Conservation (phyloP, 768 basidiomycete species). For the Favolaschia claudopus region DNA sequence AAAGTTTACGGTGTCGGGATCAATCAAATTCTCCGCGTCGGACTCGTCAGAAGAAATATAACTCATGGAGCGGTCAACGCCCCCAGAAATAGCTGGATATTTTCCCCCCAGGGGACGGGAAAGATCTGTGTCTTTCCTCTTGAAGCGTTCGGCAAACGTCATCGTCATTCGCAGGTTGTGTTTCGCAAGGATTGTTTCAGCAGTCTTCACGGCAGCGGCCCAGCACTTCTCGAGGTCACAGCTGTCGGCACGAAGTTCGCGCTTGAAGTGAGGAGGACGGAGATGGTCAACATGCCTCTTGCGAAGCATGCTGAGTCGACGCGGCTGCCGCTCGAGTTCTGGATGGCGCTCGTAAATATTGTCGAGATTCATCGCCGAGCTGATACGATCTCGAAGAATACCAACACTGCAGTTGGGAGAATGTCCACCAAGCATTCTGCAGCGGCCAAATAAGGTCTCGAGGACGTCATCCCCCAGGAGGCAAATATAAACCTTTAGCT, state of each 20-base stretch:
- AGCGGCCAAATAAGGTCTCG: slow-evolving; percentile 20
- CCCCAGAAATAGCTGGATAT: neutral
- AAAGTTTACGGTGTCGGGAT: no score
- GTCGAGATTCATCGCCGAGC: slow-evolving; percentile 11
- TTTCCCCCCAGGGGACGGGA: neutral
- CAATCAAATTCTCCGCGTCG: no score
- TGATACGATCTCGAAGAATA: neutral
- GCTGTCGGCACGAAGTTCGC: neutral
- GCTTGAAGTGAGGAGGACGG: neutral
- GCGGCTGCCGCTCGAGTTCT: neutral
- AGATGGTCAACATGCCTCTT: slow-evolving; percentile 6
- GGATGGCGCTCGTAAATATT: slow-evolving; percentile 8
- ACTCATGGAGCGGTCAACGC: neutral
- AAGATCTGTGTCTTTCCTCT: neutral
- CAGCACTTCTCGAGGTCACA: neutral
- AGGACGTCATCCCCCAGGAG: no score
- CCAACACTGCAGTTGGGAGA: neutral
- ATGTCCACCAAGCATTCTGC: slow-evolving; percentile 18
- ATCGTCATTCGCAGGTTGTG: no score
- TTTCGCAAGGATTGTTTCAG: no score
- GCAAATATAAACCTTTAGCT: slow-evolving; percentile 8
- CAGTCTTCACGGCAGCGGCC: no score
- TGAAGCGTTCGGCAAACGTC: no score
- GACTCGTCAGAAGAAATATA: no score
- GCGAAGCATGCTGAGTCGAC: slow-evolving; percentile 4